Conservation (phyloP, 805 yeast genomes). For the Ogataea dorogensis region DNA sequence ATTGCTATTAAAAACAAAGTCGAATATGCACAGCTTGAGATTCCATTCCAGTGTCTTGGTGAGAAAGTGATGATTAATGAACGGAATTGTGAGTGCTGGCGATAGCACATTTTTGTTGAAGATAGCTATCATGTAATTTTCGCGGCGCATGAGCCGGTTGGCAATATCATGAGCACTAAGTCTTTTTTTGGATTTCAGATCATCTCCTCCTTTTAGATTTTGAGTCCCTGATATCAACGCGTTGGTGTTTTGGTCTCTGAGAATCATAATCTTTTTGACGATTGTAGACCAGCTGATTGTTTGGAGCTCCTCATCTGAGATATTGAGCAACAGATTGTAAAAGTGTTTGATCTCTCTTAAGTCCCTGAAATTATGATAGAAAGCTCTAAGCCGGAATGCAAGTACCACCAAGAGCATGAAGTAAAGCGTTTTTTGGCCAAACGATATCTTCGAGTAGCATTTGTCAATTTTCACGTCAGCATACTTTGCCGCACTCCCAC, state of each 20-base stretch:
- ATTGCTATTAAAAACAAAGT: slow-evolving; percentile 75
- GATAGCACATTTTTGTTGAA: slow-evolving; percentile 76
- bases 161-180: slow-evolving; percentile 94
- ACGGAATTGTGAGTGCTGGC: slow-evolving; percentile 50
- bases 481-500: slow-evolving; percentile 35
- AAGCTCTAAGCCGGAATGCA: slow-evolving; percentile 49
- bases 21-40: slow-evolving; percentile 80
- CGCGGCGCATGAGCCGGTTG: slow-evolving; percentile 92
- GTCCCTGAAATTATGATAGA: slow-evolving; percentile 61
- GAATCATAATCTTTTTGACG: slow-evolving; percentile 67
- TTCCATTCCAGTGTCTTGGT: slow-evolving; percentile 96
- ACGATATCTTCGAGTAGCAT: slow-evolving; percentile 48
- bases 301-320: slow-evolving; percentile 80
- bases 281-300: slow-evolving; percentile 92
- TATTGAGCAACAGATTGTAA: slow-evolving; percentile 66
- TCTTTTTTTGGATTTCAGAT: slow-evolving; percentile 66
- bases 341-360: slow-evolving; percentile 75
- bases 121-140: slow-evolving; percentile 88
- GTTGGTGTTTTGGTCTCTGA: slow-evolving; percentile 83
- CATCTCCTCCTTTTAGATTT: slow-evolving; percentile 39
- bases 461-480: slow-evolving; percentile 43
- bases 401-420: slow-evolving; percentile 60
- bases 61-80: slow-evolving; percentile 39
- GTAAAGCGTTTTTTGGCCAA: slow-evolving; percentile 54
- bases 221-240: slow-evolving; percentile 52